These are phyloP conservation scores for Talaromyces sp. DNA, from an alignment of 2,329 filamentous ascomycete genomes.

Conservation along the genomic window DNA sequence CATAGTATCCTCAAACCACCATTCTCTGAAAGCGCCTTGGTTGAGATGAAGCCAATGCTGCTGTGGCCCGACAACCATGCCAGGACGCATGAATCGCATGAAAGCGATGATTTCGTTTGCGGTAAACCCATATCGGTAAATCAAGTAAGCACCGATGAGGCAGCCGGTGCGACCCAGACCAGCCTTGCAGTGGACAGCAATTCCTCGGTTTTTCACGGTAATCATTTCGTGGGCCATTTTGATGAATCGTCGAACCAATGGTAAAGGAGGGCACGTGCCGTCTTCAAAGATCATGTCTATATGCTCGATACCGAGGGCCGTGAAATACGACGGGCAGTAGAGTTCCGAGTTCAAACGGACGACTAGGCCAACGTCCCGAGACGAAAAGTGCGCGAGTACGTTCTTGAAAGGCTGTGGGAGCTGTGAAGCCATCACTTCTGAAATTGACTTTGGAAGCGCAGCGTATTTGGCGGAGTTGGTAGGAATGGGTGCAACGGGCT, in stretches of 20 bases:
- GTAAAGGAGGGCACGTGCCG: constrained; percentile 85
- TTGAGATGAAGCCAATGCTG: constrained; percentile 99
- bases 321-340: constrained; percentile 96
- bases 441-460: constrained; percentile 69
- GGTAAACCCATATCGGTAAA: constrained; percentile 95
- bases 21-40: constrained; percentile 94
- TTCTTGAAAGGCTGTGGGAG: constrained; percentile 92
- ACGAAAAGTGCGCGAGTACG: constrained; percentile 81
- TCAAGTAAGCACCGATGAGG: constrained; percentile 93
- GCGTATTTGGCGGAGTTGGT: constrained; percentile 69
- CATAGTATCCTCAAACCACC: constrained; percentile 79
- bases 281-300: constrained; percentile 99
- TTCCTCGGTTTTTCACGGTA: constrained; percentile 81
- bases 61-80: constrained; percentile 97
- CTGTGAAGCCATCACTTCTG: constrained; percentile 64
- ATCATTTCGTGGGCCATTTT: constrained; percentile 93
- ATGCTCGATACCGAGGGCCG: constrained; percentile 88
- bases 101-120: constrained; percentile 96
- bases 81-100: constrained; percentile 98
- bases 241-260: constrained; percentile 90
- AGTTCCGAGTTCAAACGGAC: constrained; percentile 93
- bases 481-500: constrained; percentile 67
- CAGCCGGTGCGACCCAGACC: constrained; percentile 93
- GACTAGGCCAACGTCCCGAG: constrained; percentile 85
- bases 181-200: constrained; percentile 98